phyloP scores from a whole-genome alignment of 208 protist genomes.

The Trypanosoma brucei region DNA sequence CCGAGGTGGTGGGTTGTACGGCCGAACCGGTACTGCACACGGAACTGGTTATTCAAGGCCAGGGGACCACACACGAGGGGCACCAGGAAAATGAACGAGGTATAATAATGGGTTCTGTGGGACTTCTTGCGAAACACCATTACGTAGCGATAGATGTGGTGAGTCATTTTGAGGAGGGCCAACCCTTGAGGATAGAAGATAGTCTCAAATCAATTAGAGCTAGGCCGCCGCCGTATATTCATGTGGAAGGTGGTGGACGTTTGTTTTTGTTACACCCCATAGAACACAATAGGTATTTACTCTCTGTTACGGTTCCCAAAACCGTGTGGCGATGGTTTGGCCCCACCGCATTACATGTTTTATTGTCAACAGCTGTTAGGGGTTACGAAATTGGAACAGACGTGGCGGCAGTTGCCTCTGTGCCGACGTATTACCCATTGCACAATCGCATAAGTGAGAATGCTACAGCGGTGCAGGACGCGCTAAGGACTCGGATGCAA shows the following conservation, averaged over 20 bases:
- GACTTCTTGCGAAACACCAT: conserved; percentile 23
- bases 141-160: conserved; percentile 35
- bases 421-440: conserved; percentile 36
- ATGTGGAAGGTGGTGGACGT: conserved; percentile 23
- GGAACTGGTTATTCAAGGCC: background rate
- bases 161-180: conserved; percentile 27
- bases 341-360: conserved; percentile 18
- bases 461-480: conserved; percentile 26
- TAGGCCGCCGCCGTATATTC: conserved; percentile 11
- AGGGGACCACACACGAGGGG: background rate
- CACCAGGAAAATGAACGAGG: background rate
- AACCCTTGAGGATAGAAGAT: background rate
- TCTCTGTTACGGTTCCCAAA: conserved; percentile 31
- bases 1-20: background rate
- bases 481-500: conserved; percentile 24
- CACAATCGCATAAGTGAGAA: conserved; percentile 35
- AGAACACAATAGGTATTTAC: conserved; percentile 42
- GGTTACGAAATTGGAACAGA: conserved; percentile 29
- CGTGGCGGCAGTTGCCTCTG: conserved; percentile 16
- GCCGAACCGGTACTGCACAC: conserved; percentile 3
- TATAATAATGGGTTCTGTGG: background rate
- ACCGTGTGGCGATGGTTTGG: conserved; percentile 40
- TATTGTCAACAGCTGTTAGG: conserved; percentile 42
- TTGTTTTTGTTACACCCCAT: conserved; percentile 41
- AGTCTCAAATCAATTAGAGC: too few species aligned